These are phyloP conservation scores for Oxytropis ochrocephala DNA, from an alignment of 306 rosid species.

Conservation along the genomic window DNA sequence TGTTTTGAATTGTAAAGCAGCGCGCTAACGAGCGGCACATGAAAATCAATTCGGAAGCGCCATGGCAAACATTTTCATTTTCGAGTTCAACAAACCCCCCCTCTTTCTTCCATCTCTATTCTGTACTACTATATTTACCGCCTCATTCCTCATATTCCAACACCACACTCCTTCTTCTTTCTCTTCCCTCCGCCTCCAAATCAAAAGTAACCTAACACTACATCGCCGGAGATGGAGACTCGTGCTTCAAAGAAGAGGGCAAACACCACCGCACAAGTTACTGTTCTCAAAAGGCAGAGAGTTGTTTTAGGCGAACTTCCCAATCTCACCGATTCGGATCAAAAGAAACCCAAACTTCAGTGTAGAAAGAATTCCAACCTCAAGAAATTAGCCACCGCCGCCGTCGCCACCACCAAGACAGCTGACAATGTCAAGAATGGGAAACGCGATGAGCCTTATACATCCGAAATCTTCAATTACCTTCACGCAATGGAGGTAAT, in stretches of 20 bases:
- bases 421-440: background rate
- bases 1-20: background rate
- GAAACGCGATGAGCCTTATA: background rate
- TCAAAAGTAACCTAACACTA: background rate
- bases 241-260: conserved; percentile 50
- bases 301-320: conserved; percentile 55
- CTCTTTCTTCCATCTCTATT: background rate
- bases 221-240: conserved; percentile 18
- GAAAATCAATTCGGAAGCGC: background rate
- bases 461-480: conserved; percentile 30
- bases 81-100: background rate
- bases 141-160: background rate
- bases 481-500: conserved; percentile 66
- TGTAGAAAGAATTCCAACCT: background rate
- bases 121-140: background rate
- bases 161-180: background rate
- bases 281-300: conserved; percentile 31
- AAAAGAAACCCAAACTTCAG: conserved; percentile 1
- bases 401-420: background rate
- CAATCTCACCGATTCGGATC: conserved; percentile 19
- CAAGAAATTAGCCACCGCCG: conserved; percentile 2
- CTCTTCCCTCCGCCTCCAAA: background rate
- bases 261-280: background rate
- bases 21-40: background rate
- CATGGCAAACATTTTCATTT: background rate